These are phyloP conservation scores for Populus deltoides DNA, from an alignment of 345 rosid genomes.

Conservation along the genomic window DNA sequence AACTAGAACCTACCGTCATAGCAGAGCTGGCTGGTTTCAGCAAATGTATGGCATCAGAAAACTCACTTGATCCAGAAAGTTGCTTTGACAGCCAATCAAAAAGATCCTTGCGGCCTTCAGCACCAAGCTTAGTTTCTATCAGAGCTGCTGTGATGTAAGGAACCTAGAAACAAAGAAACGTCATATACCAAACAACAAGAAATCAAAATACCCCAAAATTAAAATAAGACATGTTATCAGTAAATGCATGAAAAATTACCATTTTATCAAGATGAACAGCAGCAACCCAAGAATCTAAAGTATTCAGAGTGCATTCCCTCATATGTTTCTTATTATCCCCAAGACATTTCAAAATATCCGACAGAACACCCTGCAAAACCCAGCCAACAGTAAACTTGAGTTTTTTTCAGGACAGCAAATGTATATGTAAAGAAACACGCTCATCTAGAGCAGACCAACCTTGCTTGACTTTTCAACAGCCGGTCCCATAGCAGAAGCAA, in stretches of 20 bases:
- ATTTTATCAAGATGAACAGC: constrained; percentile 97
- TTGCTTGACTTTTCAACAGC: constrained; percentile 91
- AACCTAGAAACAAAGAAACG: constrained; percentile 50
- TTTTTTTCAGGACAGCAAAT: not conserved
- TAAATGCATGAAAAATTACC: constrained; percentile 39
- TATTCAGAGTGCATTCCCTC: constrained; percentile 88
- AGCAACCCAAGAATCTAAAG: constrained; percentile 85
- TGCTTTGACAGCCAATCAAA: constrained; percentile 97
- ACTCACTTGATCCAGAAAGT: constrained; percentile 65
- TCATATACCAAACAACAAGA: constrained; percentile 2
- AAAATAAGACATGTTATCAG: not conserved
- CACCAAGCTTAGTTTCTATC: constrained; percentile 85
- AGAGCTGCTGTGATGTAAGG: constrained; percentile 72
- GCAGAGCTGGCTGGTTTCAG: constrained; percentile 81
- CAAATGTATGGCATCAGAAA: constrained; percentile 77
- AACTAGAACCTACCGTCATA: constrained; percentile 58
- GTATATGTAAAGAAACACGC: not conserved
- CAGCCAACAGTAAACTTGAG: not conserved
- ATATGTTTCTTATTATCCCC: constrained; percentile 99
- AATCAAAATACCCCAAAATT: not conserved
- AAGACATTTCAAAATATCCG: constrained; percentile 88
- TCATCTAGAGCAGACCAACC: constrained; percentile 40
- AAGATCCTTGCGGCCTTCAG: constrained; percentile 98
- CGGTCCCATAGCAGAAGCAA: constrained; percentile 91
- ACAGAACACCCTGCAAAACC: constrained; percentile 74